phyloP scores from a whole-genome alignment of 1,139 yeast genomes.

The Candida smagusa region DNA sequence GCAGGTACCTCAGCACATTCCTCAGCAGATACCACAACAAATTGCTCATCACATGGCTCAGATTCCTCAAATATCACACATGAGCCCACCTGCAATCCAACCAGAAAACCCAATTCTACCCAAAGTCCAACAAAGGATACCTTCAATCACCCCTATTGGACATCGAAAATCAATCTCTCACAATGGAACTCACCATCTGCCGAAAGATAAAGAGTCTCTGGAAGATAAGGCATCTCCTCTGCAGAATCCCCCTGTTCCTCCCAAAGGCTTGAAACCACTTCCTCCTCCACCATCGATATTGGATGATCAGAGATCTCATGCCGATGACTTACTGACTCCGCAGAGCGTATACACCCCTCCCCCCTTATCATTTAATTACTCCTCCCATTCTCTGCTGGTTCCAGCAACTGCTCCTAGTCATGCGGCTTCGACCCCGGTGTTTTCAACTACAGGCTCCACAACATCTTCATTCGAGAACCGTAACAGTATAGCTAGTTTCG shows the following conservation, averaged over 20 bases:
- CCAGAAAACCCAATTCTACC: background rate
- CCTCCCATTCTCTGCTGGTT: background rate
- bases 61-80: background rate
- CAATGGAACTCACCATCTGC: too few species aligned
- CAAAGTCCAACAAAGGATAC: background rate
- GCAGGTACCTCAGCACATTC: background rate
- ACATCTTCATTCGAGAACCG: background rate
- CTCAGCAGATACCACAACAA: constrained; percentile 3
- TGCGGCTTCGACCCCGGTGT: constrained; percentile 1
- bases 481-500: background rate
- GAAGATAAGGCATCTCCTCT: too few species aligned
- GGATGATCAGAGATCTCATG: background rate
- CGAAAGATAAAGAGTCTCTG: too few species aligned
- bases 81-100: background rate
- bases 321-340: background rate
- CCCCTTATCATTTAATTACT: background rate
- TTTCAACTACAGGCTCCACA: constrained; percentile 2
- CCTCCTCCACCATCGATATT: background rate
- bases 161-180: too few species aligned
- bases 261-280: background rate
- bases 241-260: background rate
- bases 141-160: too few species aligned
- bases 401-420: background rate
- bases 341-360: background rate
- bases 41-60: background rate